Evolutionary conservation across 2,329 filamentous ascomycete genomes (phyloP).

Genomic region (Aureobasidium namibiae): DNA sequence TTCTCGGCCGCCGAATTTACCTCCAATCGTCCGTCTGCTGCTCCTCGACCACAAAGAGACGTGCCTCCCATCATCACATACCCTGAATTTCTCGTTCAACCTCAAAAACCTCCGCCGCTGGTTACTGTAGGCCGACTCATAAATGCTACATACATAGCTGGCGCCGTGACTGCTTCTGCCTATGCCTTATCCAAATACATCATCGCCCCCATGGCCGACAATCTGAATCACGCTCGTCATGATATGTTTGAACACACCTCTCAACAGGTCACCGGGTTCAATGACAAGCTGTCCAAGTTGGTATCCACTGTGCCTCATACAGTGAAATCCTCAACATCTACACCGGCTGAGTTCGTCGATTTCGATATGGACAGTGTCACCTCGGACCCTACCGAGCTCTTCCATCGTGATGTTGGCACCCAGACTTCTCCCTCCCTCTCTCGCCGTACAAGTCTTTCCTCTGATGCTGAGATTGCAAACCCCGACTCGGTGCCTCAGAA

Average conservation of each 20-base stretch:
- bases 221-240: conserved; percentile 47
- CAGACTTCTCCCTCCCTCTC: conserved; percentile 57
- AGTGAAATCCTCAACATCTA: conserved; percentile 19
- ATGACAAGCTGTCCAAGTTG: conserved; percentile 48
- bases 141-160: conserved; percentile 49
- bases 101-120: conserved; percentile 51
- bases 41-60: conserved; percentile 27
- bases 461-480: conserved; percentile 21
- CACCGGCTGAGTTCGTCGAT: conserved; percentile 29
- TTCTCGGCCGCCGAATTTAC: conserved; percentile 68
- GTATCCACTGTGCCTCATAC: conserved; percentile 54
- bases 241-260: conserved; percentile 47
- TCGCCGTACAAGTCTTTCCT: conserved; percentile 25
- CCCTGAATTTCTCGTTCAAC: conserved; percentile 54
- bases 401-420: conserved; percentile 71
- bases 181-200: conserved; percentile 66
- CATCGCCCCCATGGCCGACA: conserved; percentile 52
- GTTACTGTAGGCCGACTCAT: conserved; percentile 49
- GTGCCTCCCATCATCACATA: conserved; percentile 58
- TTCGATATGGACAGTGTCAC: conserved; percentile 41
- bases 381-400: conserved; percentile 66
- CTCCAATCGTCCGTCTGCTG: conserved; percentile 39
- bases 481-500: conserved; percentile 18
- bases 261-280: conserved; percentile 46
- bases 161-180: conserved; percentile 47